A percentile compares a stretch with the other conserved stretches of the same genome.
Evolutionary conservation across 805 yeast genomes (phyloP).

Genomic region (Metschnikowia kofuensis): DNA sequence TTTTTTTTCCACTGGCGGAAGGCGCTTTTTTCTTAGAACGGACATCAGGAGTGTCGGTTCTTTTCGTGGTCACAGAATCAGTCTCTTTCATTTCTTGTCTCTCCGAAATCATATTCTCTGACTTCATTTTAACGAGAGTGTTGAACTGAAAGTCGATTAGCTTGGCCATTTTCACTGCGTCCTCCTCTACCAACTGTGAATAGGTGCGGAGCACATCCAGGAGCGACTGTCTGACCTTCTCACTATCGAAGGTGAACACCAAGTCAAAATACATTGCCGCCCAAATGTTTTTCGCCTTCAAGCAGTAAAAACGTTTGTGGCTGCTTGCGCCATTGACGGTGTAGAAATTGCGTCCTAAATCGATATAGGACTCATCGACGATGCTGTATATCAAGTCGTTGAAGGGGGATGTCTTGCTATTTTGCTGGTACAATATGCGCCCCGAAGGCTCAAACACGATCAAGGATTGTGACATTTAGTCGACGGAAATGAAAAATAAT

Average conservation of each 20-base stretch:
- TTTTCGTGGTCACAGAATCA: neutral
- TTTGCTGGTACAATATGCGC: constrained; percentile 33
- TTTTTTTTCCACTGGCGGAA: constrained; percentile 21
- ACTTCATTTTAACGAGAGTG: constrained; percentile 33
- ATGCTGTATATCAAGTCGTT: constrained; percentile 35
- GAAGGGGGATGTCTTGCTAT: constrained; percentile 35
- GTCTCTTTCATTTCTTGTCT: neutral
- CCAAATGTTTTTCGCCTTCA: constrained; percentile 25
- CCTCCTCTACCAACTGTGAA: constrained; percentile 26
- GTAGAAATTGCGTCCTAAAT: constrained; percentile 32
- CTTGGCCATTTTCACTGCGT: constrained; percentile 26
- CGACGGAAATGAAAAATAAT: neutral
- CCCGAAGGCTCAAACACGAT: constrained; percentile 37
- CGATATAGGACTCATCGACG: constrained; percentile 34
- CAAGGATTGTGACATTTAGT: constrained; percentile 37
- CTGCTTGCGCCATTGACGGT: constrained; percentile 23
- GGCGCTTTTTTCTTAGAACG: constrained; percentile 8
- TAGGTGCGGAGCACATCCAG: constrained; percentile 33
- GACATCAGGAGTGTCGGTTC: neutral
- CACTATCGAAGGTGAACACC: constrained; percentile 39
- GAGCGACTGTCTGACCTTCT: constrained; percentile 32
- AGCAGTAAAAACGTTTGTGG: constrained; percentile 36
- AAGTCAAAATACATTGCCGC: constrained; percentile 39
- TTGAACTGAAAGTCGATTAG: constrained; percentile 39
- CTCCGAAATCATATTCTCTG: constrained; percentile 2